Percentiles rank a stretch among this genome's conserved stretches.
phyloP scores from a whole-genome alignment of 495 filamentous ascomycete genomes.

The Penicillium egyptiacum region DNA sequence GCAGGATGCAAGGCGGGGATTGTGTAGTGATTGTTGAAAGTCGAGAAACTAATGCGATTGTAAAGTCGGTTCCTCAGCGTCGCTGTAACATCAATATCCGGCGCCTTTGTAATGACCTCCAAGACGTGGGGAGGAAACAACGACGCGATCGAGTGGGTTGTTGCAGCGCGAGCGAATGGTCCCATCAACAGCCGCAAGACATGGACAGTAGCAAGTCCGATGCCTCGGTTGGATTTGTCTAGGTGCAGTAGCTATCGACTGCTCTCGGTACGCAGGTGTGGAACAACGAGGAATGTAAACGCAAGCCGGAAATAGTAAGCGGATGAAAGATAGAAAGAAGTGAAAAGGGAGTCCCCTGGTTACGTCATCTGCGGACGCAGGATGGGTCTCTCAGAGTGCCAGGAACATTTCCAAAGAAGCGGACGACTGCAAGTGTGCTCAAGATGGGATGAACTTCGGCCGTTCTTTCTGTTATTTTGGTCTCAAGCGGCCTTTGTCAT shows the following conservation, averaged over 20 bases:
- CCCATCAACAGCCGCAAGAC: conserved; percentile 19
- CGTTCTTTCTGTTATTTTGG: conserved; percentile 29
- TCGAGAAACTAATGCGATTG: conserved; percentile 12
- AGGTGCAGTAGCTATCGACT: conserved; percentile 5
- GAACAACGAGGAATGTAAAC: conserved; percentile 29
- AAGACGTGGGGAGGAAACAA: conserved; percentile 32
- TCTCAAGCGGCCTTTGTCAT: conserved; percentile 10
- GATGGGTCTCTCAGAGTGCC: conserved; percentile 11
- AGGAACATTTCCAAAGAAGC: conserved; percentile 14
- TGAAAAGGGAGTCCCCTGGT: conserved; percentile 1
- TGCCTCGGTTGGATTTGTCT: conserved; percentile 3
- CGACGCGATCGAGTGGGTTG: conserved; percentile 25
- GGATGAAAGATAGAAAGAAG: conserved; percentile 7
- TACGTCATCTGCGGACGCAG: conserved; percentile 16
- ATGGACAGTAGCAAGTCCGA: conserved; percentile 10
- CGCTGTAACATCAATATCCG: conserved; percentile 8
- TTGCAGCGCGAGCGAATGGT: conserved; percentile 16
- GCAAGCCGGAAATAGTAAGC: conserved; percentile 27
- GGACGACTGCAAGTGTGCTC: conserved; percentile 5
- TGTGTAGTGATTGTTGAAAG: conserved; percentile 7
- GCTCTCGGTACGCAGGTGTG: conserved; percentile 19
- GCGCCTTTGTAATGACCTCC: conserved; percentile 11
- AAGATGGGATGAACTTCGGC: background rate
- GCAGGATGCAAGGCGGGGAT: conserved; percentile 5
- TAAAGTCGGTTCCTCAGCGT: conserved; percentile 5